Evolutionary conservation across 2,329 filamentous ascomycete species (phyloP), one percentile per base, ranked within the genome.

Genomic region (Alternaria novae-zelandiae): DNA sequence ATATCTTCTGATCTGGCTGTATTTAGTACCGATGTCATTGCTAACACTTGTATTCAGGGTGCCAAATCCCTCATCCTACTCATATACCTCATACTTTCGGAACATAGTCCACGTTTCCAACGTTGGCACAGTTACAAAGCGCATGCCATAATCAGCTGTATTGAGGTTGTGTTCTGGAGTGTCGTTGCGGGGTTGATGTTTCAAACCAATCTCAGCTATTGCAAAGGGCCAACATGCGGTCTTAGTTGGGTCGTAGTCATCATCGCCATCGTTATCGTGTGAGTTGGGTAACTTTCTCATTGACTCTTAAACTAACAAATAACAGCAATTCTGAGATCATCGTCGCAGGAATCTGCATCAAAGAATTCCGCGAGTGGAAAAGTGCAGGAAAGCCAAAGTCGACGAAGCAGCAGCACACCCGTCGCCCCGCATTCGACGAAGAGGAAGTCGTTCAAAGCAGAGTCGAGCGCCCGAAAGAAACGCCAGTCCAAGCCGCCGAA

Each of bases 151-250:
- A 72, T 84, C 59, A 82, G 81, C 69, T 72, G 64, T 49, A 68
- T 83, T 15, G 82, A 84, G 64, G 65, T 80, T 13, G 72, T 83
- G 13, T 83, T 83, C 66, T 84, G 82, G 82, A 73, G 73, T 15
- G 78, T 74, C 6, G 77, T 81, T 8, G 68, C 78, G 6, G 74
- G 79, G 41, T 54, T 82, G 4, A 57, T 66, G 13, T 64, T 74
- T 10, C 63, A 68, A 21, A 69, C 57, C 25, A 74, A 74, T 32
- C 17, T 70, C 17, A 54, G 60, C 4, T 54, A 21, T 13, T 74
- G 72, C 55, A 45, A 11, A 4, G 71, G 72, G 10, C 59, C 60
- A 6, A 60, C 41, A 6, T 74, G 72, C 49, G 49, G 32, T n/a
- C 51, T 74, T 12, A 67, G 66, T 36, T 74, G 71, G 72, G 55